Conservation (phyloP, 495 filamentous ascomycete species). For the Penicillium lagena region DNA sequence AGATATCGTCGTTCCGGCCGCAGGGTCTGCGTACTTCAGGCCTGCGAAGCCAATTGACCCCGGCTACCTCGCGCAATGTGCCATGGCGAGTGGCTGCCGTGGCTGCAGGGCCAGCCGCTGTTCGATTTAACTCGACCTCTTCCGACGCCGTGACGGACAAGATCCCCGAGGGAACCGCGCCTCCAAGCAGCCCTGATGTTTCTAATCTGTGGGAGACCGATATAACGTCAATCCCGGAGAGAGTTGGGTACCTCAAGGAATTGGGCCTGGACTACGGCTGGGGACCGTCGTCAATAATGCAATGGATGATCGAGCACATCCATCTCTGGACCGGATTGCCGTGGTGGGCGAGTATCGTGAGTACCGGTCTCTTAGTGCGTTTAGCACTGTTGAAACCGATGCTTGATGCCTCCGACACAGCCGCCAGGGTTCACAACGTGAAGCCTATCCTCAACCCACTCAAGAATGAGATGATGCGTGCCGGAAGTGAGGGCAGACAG, state of each 20-base stretch:
- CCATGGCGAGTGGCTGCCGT: slow-evolving; percentile 19
- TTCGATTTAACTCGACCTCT: slow-evolving; percentile 41
- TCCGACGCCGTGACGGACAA: slow-evolving; percentile 19
- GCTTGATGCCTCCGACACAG: slow-evolving; percentile 51
- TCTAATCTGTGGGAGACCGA: slow-evolving; percentile 28
- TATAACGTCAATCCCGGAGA: slow-evolving; percentile 51
- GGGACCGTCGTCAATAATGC: slow-evolving; percentile 62
- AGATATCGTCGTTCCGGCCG: slow-evolving; percentile 36
- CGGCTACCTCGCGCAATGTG: slow-evolving; percentile 15
- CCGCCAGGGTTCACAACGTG: slow-evolving; percentile 41
- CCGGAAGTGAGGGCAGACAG: slow-evolving; percentile 30
- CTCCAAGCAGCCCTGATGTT: slow-evolving; percentile 4
- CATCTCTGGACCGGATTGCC: slow-evolving; percentile 67
- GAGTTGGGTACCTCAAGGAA: slow-evolving; percentile 74
- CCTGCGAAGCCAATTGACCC: slow-evolving; percentile 16
- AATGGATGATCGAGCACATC: slow-evolving; percentile 74
- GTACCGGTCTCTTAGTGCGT: slow-evolving; percentile 58
- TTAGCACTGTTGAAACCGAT: slow-evolving; percentile 57
- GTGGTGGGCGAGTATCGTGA: slow-evolving; percentile 73
- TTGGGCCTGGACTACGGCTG: slow-evolving; percentile 82
- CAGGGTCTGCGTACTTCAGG: slow-evolving; percentile 16
- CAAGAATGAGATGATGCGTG: slow-evolving; percentile 36
- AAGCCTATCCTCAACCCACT: slow-evolving; percentile 33
- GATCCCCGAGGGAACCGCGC: slow-evolving; percentile 4
- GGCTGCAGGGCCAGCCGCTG: slow-evolving; percentile 14